Evolutionary conservation across 2,329 filamentous ascomycete genomes (phyloP), one percentile per base, ranked within the genome.

Genomic region (Hypocreales sp.): DNA sequence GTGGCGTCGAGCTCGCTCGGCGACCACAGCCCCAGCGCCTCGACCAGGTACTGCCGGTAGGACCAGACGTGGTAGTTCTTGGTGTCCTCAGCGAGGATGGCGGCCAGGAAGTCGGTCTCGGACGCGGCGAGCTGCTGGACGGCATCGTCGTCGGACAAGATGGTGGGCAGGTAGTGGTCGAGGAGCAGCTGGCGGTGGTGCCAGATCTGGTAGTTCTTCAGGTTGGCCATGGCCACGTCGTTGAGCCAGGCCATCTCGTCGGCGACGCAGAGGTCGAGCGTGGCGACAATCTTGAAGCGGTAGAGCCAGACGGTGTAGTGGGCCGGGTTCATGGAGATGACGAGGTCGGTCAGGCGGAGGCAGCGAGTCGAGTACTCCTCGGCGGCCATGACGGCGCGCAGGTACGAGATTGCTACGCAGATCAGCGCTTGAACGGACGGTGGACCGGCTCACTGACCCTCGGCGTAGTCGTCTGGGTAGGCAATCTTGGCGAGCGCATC

Each of bases 191-290:
- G 71, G 15, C 72, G 65, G 42, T 77, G 72, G 48, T 78, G 72
- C 81, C 90, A 98, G 51, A 98, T 98, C 56, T 98, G 90, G 58
- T 98, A 98, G 58, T 95, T 98, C 55, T 98, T 98, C 44, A 92
- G 73, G 49, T 93, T 78, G 31, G 71, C 64, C 28, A 92, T 61
- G 8, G 87, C 81, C 16, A 90, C 73, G 8, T 72, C 61, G 53
- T 94, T 92, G 27, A 98, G 64, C 84, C 87, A 98, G 23, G 61
- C 58, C 25, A 94, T 63, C 52, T 98, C 90, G 32, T 76, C 65
- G 3, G 61, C 54, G 24, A 90, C 59, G 29, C 74, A 58, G 25
- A 76, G 64, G 25, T 67, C 52, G 15, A 92, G 61, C 4, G 70
- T 63, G 36, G 77, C 67, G 26, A 95, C 56, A 28, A 78, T 79